Conservation (phyloP, 805 yeast genomes). For the Saccharomycopsis sp. region DNA sequence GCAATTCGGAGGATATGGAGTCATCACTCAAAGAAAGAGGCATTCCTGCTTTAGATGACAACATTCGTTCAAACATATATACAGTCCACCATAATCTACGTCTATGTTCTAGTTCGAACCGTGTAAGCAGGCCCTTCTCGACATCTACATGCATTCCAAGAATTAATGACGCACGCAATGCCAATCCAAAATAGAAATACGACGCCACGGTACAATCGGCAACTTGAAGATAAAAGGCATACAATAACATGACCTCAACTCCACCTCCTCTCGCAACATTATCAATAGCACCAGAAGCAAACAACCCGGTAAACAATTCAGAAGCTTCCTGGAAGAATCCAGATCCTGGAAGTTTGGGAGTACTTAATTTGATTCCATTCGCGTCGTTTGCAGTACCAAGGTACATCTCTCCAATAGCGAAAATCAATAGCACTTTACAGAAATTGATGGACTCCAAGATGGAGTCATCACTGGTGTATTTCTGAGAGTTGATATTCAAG, state of each 20-base stretch:
- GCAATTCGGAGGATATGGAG: slow-evolving; percentile 72
- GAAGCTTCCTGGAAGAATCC: slow-evolving; percentile 75
- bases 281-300: slow-evolving; percentile 75
- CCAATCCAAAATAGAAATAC: slow-evolving; percentile 73
- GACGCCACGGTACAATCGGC: slow-evolving; percentile 82
- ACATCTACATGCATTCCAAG: slow-evolving; percentile 81
- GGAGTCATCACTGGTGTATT: slow-evolving; percentile 35
- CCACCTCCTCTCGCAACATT: slow-evolving; percentile 76
- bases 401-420: slow-evolving; percentile 80
- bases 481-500: slow-evolving; percentile 24
- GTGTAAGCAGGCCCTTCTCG: slow-evolving; percentile 57
- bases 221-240: slow-evolving; percentile 75
- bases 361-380: slow-evolving; percentile 37
- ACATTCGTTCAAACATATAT: slow-evolving; percentile 77
- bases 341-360: slow-evolving; percentile 64
- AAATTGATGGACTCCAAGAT: slow-evolving; percentile 75
- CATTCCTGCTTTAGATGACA: slow-evolving; percentile 74
- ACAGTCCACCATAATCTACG: slow-evolving; percentile 84
- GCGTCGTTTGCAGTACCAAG: slow-evolving; percentile 65
- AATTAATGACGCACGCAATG: slow-evolving; percentile 63
- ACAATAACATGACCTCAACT: slow-evolving; percentile 63
- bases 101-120: slow-evolving; percentile 74
- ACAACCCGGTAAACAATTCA: slow-evolving; percentile 68
- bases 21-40: slow-evolving; percentile 77
- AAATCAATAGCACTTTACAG: slow-evolving; percentile 64